phyloP scores from a whole-genome alignment of 2,329 filamentous ascomycete species.

The Colletotrichum costaricense region DNA sequence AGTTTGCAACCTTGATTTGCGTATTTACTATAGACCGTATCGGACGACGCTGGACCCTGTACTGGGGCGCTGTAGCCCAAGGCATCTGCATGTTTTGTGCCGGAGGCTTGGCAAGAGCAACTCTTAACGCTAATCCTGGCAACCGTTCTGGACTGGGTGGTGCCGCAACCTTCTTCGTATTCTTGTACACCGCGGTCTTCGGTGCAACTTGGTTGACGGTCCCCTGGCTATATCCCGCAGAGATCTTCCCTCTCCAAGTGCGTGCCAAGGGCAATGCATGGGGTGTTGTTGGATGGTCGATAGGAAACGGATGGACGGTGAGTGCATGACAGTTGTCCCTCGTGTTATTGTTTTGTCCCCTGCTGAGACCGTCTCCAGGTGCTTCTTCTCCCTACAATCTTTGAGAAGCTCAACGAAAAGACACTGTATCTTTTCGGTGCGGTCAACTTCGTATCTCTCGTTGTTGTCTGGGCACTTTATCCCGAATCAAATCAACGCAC shows the following conservation, averaged over 20 bases:
- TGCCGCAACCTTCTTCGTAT: constrained; percentile 77
- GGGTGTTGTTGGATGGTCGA: constrained; percentile 81
- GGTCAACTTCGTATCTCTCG: constrained; percentile 73
- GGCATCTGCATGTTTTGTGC: constrained; percentile 76
- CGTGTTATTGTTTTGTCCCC: constrained; percentile 44
- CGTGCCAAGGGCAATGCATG: constrained; percentile 81
- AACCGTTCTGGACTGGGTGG: constrained; percentile 66
- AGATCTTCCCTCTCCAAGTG: constrained; percentile 79
- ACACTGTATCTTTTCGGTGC: constrained; percentile 80
- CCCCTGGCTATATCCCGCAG: constrained; percentile 74
- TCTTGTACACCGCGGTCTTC: constrained; percentile 59
- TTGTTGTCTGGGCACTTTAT: constrained; percentile 79
- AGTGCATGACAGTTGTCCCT: constrained; percentile 36
- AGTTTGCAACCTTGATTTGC: constrained; percentile 72
- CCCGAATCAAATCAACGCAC: constrained; percentile 81
- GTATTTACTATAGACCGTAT: constrained; percentile 78
- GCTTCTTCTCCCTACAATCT: constrained; percentile 69
- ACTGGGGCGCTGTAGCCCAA: constrained; percentile 74
- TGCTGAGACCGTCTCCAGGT: constrained; percentile 36
- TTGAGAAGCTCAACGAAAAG: constrained; percentile 73
- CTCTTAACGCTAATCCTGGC: constrained; percentile 55
- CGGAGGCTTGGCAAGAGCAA: constrained; percentile 68
- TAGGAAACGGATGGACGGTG: constrained; percentile 74
- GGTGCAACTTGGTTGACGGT: constrained; percentile 62
- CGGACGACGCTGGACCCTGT: constrained; percentile 75